phyloP scores from a whole-genome alignment of 2,329 filamentous ascomycete species.

The Pseudogymnoascus sp. region DNA sequence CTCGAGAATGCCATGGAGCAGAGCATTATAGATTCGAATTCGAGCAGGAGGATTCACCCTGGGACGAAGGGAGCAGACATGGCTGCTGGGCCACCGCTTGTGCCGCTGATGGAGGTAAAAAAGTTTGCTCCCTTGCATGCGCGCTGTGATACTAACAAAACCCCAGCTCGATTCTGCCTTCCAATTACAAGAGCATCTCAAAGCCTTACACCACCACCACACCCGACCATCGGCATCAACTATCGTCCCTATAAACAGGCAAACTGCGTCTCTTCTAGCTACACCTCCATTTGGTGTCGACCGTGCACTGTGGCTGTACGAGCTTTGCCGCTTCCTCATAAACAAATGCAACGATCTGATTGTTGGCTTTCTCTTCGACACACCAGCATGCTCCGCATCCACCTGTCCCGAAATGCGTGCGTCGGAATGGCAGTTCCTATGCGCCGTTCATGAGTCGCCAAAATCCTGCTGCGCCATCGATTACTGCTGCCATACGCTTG shows the following conservation, averaged over 20 bases:
- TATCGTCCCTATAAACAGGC: constrained; percentile 63
- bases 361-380: constrained; percentile 85
- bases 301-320: constrained; percentile 89
- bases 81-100: constrained; percentile 79
- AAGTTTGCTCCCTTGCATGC: constrained; percentile 7
- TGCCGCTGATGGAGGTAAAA: constrained; percentile 73
- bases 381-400: constrained; percentile 73
- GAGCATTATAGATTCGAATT: constrained; percentile 59
- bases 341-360: constrained; percentile 90
- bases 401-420: constrained; percentile 98
- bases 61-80: constrained; percentile 90
- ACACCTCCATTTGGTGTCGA: constrained; percentile 75
- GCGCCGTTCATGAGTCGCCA: constrained; percentile 91
- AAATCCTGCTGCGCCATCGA: constrained; percentile 98
- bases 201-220: constrained; percentile 77
- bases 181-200: constrained; percentile 93
- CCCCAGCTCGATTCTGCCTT: constrained; percentile 88
- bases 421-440: constrained; percentile 97
- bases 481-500: constrained; percentile 96
- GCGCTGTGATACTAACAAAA: constrained; percentile 16
- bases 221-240: constrained; percentile 52
- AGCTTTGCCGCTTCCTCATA: constrained; percentile 91
- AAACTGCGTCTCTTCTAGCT: constrained; percentile 66
- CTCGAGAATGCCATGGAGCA: constrained; percentile 50
- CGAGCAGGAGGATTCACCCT: constrained; percentile 77